These are phyloP conservation scores for Colletotrichum sp. DNA, from an alignment of 2,329 filamentous ascomycete genomes.

Conservation along the genomic window DNA sequence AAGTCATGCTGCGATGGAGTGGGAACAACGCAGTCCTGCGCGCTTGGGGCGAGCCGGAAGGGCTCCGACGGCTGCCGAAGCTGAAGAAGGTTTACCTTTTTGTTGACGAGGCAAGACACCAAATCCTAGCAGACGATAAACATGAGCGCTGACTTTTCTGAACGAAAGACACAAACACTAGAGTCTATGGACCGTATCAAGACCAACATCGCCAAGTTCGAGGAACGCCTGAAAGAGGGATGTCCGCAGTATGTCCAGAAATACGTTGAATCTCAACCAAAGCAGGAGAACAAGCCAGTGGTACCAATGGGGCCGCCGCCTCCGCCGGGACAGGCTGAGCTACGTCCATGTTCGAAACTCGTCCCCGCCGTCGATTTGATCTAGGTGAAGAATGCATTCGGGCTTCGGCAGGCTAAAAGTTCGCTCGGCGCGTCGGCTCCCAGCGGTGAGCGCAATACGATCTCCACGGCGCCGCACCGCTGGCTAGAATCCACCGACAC, in stretches of 20 bases:
- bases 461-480: background rate
- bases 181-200: conserved; percentile 18
- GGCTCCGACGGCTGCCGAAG: conserved; percentile 25
- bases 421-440: background rate
- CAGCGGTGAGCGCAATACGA: background rate
- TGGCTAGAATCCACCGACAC: conserved; percentile 24
- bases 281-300: background rate
- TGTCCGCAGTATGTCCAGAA: conserved; percentile 4
- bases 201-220: conserved; percentile 20
- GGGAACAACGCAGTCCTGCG: conserved; percentile 36
- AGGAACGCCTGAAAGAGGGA: conserved; percentile 16
- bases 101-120: conserved; percentile 22
- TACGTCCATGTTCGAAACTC: background rate
- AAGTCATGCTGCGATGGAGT: conserved; percentile 32
- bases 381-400: background rate
- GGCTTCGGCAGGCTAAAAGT: background rate
- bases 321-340: too few relatives aligned
- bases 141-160: background rate
- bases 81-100: conserved; percentile 28
- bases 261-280: background rate
- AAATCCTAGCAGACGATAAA: background rate
- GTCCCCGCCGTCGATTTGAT: background rate
- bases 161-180: background rate
- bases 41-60: conserved; percentile 31
- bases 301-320: background rate